Evolutionary conservation across 371 early-diverging fungal genomes (phyloP).

Genomic region (Chytridium lagenaria): DNA sequence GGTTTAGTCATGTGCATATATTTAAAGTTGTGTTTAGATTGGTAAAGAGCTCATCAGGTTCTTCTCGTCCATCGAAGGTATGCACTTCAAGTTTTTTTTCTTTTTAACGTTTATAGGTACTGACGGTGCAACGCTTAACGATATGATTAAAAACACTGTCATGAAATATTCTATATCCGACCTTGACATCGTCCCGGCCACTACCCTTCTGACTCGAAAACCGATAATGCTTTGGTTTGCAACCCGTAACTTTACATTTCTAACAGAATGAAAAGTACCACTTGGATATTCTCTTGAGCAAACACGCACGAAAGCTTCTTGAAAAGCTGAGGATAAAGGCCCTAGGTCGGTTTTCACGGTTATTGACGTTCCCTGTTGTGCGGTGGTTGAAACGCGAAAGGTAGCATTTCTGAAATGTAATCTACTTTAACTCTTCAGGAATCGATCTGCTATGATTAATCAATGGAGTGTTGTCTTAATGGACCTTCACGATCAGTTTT

Average conservation of each 20-base stretch:
- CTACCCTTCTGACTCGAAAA: too few relatives aligned
- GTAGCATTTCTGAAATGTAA: constrained; percentile 27
- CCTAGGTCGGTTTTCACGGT: constrained; percentile 38
- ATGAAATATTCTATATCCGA: not conserved
- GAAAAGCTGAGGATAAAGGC: constrained; percentile 27
- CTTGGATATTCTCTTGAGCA: constrained; percentile 45
- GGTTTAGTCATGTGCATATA: not conserved
- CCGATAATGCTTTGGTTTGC: too few relatives aligned
- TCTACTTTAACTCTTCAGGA: constrained; percentile 14
- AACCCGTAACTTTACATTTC: not conserved
- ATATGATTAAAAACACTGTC: constrained; percentile 6
- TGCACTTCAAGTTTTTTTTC: constrained; percentile 24
- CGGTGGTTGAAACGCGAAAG: constrained; percentile 43
- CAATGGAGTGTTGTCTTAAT: constrained; percentile 40
- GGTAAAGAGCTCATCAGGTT: constrained; percentile 84
- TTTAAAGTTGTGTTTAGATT: constrained; percentile 42
- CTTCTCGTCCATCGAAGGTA: constrained; percentile 79
- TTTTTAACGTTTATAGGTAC: not conserved
- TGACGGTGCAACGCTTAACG: constrained; percentile 10
- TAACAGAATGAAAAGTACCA: constrained; percentile 27
- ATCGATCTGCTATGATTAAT: constrained; percentile 26
- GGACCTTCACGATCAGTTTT: constrained; percentile 47
- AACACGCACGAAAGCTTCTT: constrained; percentile 45
- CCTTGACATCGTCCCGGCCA: constrained; percentile 9
- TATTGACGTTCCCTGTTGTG: constrained; percentile 41